phyloP scores from a whole-genome alignment of 139 green algal genomes.

The Picochlorum sp. region DNA sequence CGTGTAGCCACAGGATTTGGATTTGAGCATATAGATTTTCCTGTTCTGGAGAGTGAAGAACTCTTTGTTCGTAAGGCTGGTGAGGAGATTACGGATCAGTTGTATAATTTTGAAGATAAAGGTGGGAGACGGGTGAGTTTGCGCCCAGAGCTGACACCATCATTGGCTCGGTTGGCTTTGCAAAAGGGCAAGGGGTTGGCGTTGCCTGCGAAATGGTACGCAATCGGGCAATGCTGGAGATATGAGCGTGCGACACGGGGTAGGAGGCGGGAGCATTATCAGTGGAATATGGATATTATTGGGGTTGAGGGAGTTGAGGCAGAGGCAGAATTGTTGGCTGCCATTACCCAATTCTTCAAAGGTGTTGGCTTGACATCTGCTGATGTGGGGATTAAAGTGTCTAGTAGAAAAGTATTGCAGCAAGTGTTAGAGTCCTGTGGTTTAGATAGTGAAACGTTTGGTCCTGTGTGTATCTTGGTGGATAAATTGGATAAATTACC shows the following conservation, averaged over 20 bases:
- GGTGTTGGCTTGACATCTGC: conserved; percentile 54
- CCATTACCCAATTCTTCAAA: conserved; percentile 83
- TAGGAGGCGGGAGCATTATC: conserved; percentile 91
- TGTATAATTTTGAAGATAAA: conserved; percentile 99
- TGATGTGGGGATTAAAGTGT: conserved; percentile 91
- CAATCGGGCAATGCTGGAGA: conserved; percentile 89
- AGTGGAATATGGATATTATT: conserved; percentile 99
- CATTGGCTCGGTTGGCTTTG: conserved; percentile 71
- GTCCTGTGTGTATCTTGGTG: conserved; percentile 80
- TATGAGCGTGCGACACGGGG: conserved; percentile 93
- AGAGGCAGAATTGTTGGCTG: conserved; percentile 91
- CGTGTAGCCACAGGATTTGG: conserved; percentile 61
- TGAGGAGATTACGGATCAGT: conserved; percentile 96
- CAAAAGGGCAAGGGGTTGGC: conserved; percentile 50
- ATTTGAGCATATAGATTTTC: conserved; percentile 91
- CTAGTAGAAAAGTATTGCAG: conserved; percentile 81
- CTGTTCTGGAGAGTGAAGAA: conserved; percentile 94
- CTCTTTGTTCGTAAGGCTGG: conserved; percentile 94
- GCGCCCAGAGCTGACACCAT: conserved; percentile 93
- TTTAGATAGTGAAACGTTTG: conserved; percentile 61
- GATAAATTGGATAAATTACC: conserved; percentile 93
- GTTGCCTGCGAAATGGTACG: conserved; percentile 94
- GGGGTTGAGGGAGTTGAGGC: conserved; percentile 70
- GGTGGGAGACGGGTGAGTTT: conserved; percentile 77
- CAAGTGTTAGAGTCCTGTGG: conserved; percentile 41